Base-by-base conservation (phyloP, 2,329 filamentous ascomycete genomes). In the Tricladium varicosporioides region DNA sequence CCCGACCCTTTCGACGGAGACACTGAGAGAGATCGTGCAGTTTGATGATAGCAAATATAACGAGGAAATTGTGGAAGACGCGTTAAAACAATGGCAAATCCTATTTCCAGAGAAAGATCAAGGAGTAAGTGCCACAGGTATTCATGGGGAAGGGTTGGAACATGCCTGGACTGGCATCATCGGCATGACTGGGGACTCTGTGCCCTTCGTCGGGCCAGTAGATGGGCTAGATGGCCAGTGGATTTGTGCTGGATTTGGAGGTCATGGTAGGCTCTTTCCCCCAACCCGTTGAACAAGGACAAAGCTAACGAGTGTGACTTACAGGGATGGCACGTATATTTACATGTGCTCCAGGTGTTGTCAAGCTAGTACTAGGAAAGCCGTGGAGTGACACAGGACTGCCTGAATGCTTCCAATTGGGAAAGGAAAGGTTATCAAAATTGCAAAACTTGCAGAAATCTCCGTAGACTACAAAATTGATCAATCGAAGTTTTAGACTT, bases 181-280 rank as follows among this genome's bases (percentile, higher is more conserved):
- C 36, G 77, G 69, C 11, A 75, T 78, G 75, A 79, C 76, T 43
- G 66, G 71, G 0, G 75, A 80, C 63, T 75, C 70, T 10, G 74
- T 78, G 11, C 77, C 78, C 0, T 74, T 78, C 57, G 68, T 80
- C n/a, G 77, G 77, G 1, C 63, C 65, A 1, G 64, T 80, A 5
- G 68, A 74, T 9, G 69, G 68, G 0, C 58, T 73, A 7, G 70
- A 73, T 9, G 77, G 77, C 3, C 77, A 80, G 53, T 80, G 71
- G 64, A 70, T 80, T 8, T 78, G 76, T 61, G 77, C 76, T n/a
- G 77, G 77, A 0, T 78, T 79, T 57, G 78, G 79, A 60, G 77
- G 76, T 0, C 76, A 79, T 63, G 76, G 76, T 72, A 60, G 69
- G 68, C 62, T n/a, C 5, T 51, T 18, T 53, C 57, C 16, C 14